phyloP scores from a whole-genome alignment of 768 basidiomycete species.

The Basidioascus undulatus region DNA sequence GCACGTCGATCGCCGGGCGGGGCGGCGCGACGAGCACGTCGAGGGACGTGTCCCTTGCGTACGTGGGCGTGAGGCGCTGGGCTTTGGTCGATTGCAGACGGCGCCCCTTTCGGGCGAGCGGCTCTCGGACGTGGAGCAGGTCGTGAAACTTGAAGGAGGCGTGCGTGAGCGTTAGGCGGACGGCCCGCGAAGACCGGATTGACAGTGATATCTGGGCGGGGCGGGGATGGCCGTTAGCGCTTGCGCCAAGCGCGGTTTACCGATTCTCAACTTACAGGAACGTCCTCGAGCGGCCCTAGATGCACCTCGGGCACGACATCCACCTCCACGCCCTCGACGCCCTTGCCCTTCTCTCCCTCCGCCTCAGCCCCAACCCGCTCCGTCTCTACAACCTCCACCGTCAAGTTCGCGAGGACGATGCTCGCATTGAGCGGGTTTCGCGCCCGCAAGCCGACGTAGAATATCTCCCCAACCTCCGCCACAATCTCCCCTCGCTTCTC shows the following conservation, averaged over 20 bases:
- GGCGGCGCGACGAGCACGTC: slow-evolving; percentile 37
- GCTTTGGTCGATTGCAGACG: slow-evolving; percentile 49
- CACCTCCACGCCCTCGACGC: slow-evolving; percentile 26
- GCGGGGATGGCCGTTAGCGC: neutral
- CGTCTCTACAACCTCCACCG: neutral
- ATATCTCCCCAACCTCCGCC: too few relatives aligned
- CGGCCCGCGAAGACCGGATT: slow-evolving; percentile 29
- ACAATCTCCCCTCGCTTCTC: too few relatives aligned
- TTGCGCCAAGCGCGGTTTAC: neutral
- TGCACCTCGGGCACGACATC: slow-evolving; percentile 37
- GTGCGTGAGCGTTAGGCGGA: slow-evolving; percentile 32
- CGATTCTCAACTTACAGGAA: neutral
- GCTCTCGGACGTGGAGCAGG: slow-evolving; percentile 40
- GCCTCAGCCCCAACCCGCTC: neutral
- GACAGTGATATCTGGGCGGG: slow-evolving; percentile 33
- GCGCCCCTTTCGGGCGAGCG: slow-evolving; percentile 42
- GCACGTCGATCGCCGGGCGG: slow-evolving; percentile 32
- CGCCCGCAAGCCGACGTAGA: too few relatives aligned
- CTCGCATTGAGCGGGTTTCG: too few relatives aligned
- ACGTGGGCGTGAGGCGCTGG: slow-evolving; percentile 42
- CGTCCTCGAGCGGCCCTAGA: slow-evolving; percentile 32
- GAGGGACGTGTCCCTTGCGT: slow-evolving; percentile 42
- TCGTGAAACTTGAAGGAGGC: slow-evolving; percentile 36
- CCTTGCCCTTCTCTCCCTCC: slow-evolving; percentile 6
- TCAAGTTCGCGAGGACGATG: neutral